Conservation (phyloP, 1,284 basidiomycete genomes). For the Marasmius tenuissimus region DNA sequence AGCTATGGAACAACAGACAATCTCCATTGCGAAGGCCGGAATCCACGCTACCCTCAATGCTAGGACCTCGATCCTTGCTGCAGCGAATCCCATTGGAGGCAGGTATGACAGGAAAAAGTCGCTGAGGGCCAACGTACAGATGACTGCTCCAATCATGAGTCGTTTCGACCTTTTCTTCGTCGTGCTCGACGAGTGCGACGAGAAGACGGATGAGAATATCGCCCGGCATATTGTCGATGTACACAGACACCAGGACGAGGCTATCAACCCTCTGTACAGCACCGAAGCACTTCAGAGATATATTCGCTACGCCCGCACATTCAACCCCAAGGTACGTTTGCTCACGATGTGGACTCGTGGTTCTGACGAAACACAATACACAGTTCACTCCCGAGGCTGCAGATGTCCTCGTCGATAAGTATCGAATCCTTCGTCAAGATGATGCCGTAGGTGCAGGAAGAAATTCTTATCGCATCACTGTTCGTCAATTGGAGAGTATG, state of each 20-base stretch:
- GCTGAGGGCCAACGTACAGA: slow-evolving; percentile 93
- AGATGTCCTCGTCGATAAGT: slow-evolving; percentile 94
- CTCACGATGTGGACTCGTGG: neutral
- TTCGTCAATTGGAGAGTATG: slow-evolving; percentile 96
- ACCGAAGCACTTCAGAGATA: slow-evolving; percentile 97
- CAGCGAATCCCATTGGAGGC: slow-evolving; percentile 96
- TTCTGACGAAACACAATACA: slow-evolving; percentile 7
- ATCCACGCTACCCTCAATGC: slow-evolving; percentile 99
- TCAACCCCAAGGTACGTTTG: slow-evolving; percentile 84
- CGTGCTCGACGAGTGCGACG: slow-evolving; percentile 96
- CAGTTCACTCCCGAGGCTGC: slow-evolving; percentile 92
- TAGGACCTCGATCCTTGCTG: slow-evolving; percentile 95
- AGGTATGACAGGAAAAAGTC: slow-evolving; percentile 96
- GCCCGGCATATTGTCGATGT: slow-evolving; percentile 98
- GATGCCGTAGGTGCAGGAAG: slow-evolving; percentile 86
- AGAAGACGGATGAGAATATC: slow-evolving; percentile 89
- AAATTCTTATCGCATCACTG: slow-evolving; percentile 95
- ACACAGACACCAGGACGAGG: slow-evolving; percentile 93
- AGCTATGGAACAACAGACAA: slow-evolving; percentile 99
- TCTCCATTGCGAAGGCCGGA: slow-evolving; percentile 98
- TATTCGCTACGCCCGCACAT: slow-evolving; percentile 95
- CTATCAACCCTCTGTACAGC: slow-evolving; percentile 94
- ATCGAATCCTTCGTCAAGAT: slow-evolving; percentile 89
- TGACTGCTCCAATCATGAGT: slow-evolving; percentile 99
- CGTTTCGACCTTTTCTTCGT: slow-evolving; percentile 99